Percentiles rank a stretch among this genome's conserved stretches.
phyloP scores from a whole-genome alignment of 2,329 filamentous ascomycete genomes.

The Lasiodiplodia gonubiensis region DNA sequence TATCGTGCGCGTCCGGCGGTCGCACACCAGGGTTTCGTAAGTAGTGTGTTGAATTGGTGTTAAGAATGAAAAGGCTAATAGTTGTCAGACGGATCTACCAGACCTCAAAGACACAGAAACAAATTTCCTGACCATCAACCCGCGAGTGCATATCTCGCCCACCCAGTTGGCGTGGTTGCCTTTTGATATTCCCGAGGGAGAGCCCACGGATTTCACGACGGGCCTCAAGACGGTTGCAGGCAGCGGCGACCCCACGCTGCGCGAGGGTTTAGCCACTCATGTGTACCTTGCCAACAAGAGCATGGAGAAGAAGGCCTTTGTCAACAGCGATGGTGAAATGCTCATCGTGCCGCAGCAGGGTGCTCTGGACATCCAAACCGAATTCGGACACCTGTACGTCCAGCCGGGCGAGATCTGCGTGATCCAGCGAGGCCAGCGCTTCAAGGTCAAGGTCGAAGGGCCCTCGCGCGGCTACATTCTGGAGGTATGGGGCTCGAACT shows the following conservation, averaged over 20 bases:
- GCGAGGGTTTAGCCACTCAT: conserved; percentile 44
- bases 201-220: conserved; percentile 40
- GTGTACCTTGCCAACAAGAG: conserved; percentile 44
- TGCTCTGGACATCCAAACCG: conserved; percentile 75
- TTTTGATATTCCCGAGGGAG: conserved; percentile 43
- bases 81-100: conserved; percentile 40
- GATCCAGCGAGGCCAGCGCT: conserved; percentile 48
- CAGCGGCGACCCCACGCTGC: conserved; percentile 46
- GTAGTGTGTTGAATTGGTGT: conserved; percentile 14
- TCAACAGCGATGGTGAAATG: conserved; percentile 73
- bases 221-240: conserved; percentile 47
- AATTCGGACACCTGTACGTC: conserved; percentile 76
- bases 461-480: conserved; percentile 48
- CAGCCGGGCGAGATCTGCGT: conserved; percentile 73
- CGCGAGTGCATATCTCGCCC: conserved; percentile 45
- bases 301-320: conserved; percentile 53
- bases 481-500: conserved; percentile 49
- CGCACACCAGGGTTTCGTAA: conserved; percentile 47
- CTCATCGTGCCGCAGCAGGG: conserved; percentile 78
- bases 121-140: conserved; percentile 44
- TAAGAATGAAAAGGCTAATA: not conserved
- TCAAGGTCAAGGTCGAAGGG: conserved; percentile 42
- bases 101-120: conserved; percentile 45
- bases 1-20: conserved; percentile 46
- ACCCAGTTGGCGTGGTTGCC: conserved; percentile 46